These are phyloP conservation scores for Sugiyamaella paludigena DNA, from an alignment of 1,139 yeast species.

Conservation along the genomic window DNA sequence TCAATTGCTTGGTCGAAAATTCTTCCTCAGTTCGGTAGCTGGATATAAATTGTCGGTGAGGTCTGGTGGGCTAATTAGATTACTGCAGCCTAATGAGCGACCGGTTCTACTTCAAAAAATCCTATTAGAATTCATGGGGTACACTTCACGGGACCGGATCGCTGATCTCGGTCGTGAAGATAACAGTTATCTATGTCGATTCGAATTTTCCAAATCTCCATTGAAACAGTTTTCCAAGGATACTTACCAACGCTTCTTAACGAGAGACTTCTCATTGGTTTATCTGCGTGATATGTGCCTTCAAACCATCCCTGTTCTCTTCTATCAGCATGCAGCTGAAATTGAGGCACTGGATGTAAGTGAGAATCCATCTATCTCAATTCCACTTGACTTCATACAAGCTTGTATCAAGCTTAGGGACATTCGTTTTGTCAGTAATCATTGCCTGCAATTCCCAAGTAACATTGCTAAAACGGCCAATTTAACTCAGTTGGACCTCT, in stretches of 20 bases:
- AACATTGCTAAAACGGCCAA: slow-evolving; percentile 68
- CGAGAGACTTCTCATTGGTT: slow-evolving; percentile 70
- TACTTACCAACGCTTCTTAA: slow-evolving; percentile 42
- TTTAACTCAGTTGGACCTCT: slow-evolving; percentile 65
- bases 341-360: slow-evolving; percentile 82
- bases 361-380: slow-evolving; percentile 77
- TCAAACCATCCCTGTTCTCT: slow-evolving; percentile 79
- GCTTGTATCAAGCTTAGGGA: slow-evolving; percentile 69
- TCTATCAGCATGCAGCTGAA: slow-evolving; percentile 78
- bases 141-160: slow-evolving; percentile 68
- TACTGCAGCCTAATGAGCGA: slow-evolving; percentile 66
- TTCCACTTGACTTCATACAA: slow-evolving; percentile 84
- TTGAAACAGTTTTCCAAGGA: slow-evolving; percentile 70
- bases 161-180: slow-evolving; percentile 86
- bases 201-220: slow-evolving; percentile 67
- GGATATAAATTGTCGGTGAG: slow-evolving; percentile 79
- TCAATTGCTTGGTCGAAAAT: slow-evolving; percentile 66
- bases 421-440: slow-evolving; percentile 68
- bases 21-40: slow-evolving; percentile 64
- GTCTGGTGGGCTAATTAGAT: slow-evolving; percentile 76
- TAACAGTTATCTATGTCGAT: slow-evolving; percentile 79
- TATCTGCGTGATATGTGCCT: slow-evolving; percentile 71
- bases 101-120: slow-evolving; percentile 80
- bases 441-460: slow-evolving; percentile 70
- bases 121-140: slow-evolving; percentile 74